phyloP scores from a whole-genome alignment of 1,284 basidiomycete genomes.

The Taiwanofungus camphoratus region DNA sequence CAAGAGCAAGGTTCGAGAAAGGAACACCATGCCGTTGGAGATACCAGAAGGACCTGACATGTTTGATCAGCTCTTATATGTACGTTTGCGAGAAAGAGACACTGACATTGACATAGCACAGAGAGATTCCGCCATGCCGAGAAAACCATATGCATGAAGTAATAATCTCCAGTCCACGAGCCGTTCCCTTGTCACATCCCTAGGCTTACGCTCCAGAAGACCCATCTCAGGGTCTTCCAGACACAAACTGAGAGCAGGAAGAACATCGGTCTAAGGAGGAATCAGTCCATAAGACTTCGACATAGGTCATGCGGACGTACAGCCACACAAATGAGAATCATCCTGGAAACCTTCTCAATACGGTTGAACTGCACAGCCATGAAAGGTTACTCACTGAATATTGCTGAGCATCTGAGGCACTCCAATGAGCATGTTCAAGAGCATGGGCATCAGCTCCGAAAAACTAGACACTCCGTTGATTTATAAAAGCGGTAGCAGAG shows the following conservation, averaged over 20 bases:
- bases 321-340: conserved; percentile 54
- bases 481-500: background rate
- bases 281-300: background rate
- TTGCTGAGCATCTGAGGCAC: conserved; percentile 44
- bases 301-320: conserved; percentile 9
- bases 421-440: conserved; percentile 44
- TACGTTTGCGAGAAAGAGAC: conserved; percentile 7
- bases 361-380: conserved; percentile 12
- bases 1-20: conserved; percentile 44
- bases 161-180: conserved; percentile 43
- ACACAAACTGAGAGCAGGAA: conserved; percentile 43
- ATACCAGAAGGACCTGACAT: conserved; percentile 44
- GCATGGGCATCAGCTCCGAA: conserved; percentile 62
- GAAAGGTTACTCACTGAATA: conserved; percentile 39
- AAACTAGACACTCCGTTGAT: conserved; percentile 31
- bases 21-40: conserved; percentile 48
- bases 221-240: conserved; percentile 45
- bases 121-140: conserved; percentile 52
- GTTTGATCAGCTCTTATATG: conserved; percentile 6
- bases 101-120: conserved; percentile 43
- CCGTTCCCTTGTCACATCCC: conserved; percentile 50
- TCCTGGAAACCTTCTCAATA: conserved; percentile 19
- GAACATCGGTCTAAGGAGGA: conserved; percentile 38
- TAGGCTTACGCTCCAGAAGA: conserved; percentile 53
- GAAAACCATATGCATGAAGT: conserved; percentile 58